phyloP scores from a whole-genome alignment of 2,329 filamentous ascomycete genomes.

The Chaetomium globosum region DNA sequence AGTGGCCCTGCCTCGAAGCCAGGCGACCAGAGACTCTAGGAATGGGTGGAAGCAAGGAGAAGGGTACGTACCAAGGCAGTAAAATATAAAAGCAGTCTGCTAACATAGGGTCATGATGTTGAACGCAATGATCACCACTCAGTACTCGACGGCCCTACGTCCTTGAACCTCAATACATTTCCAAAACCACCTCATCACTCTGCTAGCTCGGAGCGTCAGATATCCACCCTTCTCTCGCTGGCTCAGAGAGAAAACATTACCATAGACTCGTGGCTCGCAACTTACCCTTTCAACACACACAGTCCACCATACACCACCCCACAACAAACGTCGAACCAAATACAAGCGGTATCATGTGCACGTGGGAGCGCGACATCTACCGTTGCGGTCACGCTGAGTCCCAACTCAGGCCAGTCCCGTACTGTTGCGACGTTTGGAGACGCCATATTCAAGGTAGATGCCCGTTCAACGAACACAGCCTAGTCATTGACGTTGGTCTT shows the following conservation, averaged over 20 bases:
- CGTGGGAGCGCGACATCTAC: not conserved
- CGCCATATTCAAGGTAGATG: not conserved
- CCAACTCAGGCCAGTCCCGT: not conserved
- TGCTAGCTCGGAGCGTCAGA: too few species aligned
- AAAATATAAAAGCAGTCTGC: not conserved
- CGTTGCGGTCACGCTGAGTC: not conserved
- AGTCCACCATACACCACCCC: constrained; percentile 5
- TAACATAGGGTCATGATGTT: not conserved
- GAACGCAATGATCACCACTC: not conserved
- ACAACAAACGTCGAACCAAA: not conserved
- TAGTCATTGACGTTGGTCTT: not conserved
- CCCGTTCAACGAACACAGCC: not conserved
- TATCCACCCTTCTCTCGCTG: too few species aligned
- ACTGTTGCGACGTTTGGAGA: not conserved
- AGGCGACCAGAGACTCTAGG: not conserved
- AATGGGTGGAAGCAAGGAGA: not conserved
- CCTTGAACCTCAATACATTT: not conserved
- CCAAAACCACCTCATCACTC: constrained; percentile 4
- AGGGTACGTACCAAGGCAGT: not conserved
- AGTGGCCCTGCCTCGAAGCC: not conserved
- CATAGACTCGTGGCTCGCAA: too few species aligned
- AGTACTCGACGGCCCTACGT: not conserved
- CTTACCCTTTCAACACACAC: too few species aligned
- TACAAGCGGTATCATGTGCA: constrained; percentile 4
- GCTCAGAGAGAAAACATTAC: too few species aligned